A percentile compares a stretch with the other conserved stretches of the same genome.
Conservation (phyloP, 805 yeast genomes). For the Candida awuae region DNA sequence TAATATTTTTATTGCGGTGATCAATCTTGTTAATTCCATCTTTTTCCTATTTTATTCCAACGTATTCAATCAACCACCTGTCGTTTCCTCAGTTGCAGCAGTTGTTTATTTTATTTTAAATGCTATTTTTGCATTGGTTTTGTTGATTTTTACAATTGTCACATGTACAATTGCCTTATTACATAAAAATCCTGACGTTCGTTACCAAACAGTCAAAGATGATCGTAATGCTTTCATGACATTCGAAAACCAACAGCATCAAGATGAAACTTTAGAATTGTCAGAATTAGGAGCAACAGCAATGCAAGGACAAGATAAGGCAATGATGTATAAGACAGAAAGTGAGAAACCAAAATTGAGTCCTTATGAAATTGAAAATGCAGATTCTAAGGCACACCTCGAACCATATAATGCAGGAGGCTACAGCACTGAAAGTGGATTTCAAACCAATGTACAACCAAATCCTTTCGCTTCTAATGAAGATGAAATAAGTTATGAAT, state of each 20-base stretch:
- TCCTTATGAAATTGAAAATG: constrained; percentile 5
- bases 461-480: constrained; percentile 11
- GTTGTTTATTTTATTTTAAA: constrained; percentile 82
- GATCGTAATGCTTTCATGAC: constrained; percentile 95
- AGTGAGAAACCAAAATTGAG: constrained; percentile 5
- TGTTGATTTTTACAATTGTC: constrained; percentile 77
- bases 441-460: neutral
- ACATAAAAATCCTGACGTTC: constrained; percentile 87
- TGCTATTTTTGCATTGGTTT: constrained; percentile 77
- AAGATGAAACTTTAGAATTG: constrained; percentile 49
- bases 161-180: constrained; percentile 80
- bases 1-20: constrained; percentile 77
- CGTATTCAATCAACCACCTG: constrained; percentile 72
- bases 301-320: constrained; percentile 50
- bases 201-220: constrained; percentile 94
- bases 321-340: constrained; percentile 7
- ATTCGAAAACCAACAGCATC: constrained; percentile 38
- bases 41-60: constrained; percentile 86
- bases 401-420: constrained; percentile 6
- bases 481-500: constrained; percentile 6
- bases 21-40: constrained; percentile 73
- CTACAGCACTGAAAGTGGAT: constrained; percentile 8
- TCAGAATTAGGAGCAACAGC: constrained; percentile 68
- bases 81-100: constrained; percentile 89
- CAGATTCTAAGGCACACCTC: constrained; percentile 5